Evolutionary conservation across 2,329 filamentous ascomycete species (phyloP).

Genomic region (Cordyceps tenuipes): DNA sequence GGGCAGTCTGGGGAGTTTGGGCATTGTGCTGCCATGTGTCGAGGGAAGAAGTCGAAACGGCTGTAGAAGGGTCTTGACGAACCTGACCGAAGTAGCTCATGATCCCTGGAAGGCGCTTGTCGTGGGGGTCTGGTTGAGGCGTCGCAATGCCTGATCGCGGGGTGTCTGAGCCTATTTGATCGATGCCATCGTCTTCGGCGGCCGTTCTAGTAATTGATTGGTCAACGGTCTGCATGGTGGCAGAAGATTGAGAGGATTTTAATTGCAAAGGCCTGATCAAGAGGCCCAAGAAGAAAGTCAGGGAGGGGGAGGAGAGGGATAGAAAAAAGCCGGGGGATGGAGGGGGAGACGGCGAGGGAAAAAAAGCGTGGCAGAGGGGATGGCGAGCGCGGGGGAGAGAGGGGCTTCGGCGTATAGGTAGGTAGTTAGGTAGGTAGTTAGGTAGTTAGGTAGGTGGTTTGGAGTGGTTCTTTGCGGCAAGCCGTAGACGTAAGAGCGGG

Average conservation of each 20-base stretch:
- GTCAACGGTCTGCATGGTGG: slow-evolving; percentile 43
- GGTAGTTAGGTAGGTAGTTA: too few species aligned
- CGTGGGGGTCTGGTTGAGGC: slow-evolving; percentile 83
- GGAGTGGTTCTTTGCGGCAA: slow-evolving; percentile 8
- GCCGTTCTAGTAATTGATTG: slow-evolving; percentile 44
- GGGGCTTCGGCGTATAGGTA: slow-evolving; percentile 3
- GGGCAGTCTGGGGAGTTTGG: slow-evolving; percentile 6
- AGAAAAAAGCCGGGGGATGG: background rate
- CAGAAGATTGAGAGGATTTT: background rate
- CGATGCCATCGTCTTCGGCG: slow-evolving; percentile 61
- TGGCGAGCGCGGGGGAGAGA: slow-evolving; percentile 10
- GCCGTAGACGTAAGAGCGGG: slow-evolving; percentile 1
- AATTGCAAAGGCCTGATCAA: background rate
- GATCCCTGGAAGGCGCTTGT: slow-evolving; percentile 93
- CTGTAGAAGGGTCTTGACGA: slow-evolving; percentile 71
- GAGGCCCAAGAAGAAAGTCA: slow-evolving; percentile 12
- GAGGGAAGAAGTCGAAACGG: slow-evolving; percentile 25
- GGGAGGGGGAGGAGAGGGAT: background rate
- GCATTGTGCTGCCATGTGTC: slow-evolving; percentile 23
- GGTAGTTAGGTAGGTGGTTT: background rate
- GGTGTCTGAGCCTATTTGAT: slow-evolving; percentile 76
- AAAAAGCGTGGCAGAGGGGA: slow-evolving; percentile 3
- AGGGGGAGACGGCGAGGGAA: slow-evolving; percentile 4
- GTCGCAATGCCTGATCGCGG: slow-evolving; percentile 88
- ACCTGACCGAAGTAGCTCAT: slow-evolving; percentile 99